Evolutionary conservation across 148 eudicot species (phyloP), one percentile per base, ranked within the genome.

Genomic region (Nepenthes gracilis): DNA sequence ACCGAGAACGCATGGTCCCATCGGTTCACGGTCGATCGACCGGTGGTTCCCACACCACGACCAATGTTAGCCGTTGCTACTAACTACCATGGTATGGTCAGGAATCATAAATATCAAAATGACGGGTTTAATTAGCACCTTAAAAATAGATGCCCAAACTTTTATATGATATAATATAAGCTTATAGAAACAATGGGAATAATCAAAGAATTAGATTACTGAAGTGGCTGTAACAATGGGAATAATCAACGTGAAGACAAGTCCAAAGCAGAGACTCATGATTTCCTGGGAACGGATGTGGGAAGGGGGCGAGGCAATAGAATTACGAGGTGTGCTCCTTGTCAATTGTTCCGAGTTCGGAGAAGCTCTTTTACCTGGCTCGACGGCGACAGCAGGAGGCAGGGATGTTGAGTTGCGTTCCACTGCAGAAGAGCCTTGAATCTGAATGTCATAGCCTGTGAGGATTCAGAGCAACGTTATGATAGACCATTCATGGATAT

Each of bases 331-430:
- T 8, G 45, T 14, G 35, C 43, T 66, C 43, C 47, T 68, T 8
- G 35, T 9, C 35, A 40, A 60, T 10, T 12, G 70, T 2, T 58
- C 32, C 33, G 79, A 49, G 6, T 58, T 61, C 53, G 64, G 56
- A 61, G 60, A 9, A 23, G 12, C 45, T 14, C 35, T 34, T 68
- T 63, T 61, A 47, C 56, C 61, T 23, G 67, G 66, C 45, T 63
- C 72, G 23, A 64, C 74, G 9, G 76, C 79, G 63, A 72, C 58
- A 52, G 76, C 79, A 1, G 58, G 36, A 55, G 36, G 3, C 58
- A 33, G 36, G 11, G 35, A 35, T 2, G 58, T 55, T 2, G 5
- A 5, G 35, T 55, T 55, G 36, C 33, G 58, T 2, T 4, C 58
- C 6, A 2, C 58, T 9, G 14, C 36, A 2, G 36, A 32, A 33